phyloP scores from a whole-genome alignment of 2,329 filamentous ascomycete species.

The Tolypocladium paradoxum region DNA sequence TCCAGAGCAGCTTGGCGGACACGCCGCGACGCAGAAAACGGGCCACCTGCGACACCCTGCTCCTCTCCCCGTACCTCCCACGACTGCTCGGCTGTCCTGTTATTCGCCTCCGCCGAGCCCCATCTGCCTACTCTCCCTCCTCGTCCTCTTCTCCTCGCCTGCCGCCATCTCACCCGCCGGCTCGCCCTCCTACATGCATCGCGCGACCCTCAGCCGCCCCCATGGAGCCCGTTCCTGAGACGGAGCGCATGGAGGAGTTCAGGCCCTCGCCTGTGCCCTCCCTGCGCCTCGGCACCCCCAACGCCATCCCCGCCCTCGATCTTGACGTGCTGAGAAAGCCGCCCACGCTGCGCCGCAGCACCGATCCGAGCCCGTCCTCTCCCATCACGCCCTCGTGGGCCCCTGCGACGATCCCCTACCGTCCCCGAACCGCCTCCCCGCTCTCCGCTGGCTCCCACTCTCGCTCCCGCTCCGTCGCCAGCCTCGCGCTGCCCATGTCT shows the following conservation, averaged over 20 bases:
- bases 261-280: conserved; percentile 45
- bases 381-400: conserved; percentile 41
- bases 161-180: background rate
- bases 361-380: conserved; percentile 44
- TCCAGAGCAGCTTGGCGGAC: background rate
- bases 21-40: background rate
- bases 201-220: conserved; percentile 9
- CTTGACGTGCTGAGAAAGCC: conserved; percentile 38
- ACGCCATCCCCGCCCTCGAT: conserved; percentile 25
- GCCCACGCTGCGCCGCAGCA: conserved; percentile 43
- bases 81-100: background rate
- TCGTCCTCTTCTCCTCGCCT: background rate
- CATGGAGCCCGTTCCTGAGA: conserved; percentile 61
- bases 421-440: conserved; percentile 52
- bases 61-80: background rate
- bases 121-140: background rate
- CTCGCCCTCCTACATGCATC: conserved; percentile 1
- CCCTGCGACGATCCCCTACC: conserved; percentile 38
- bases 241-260: conserved; percentile 58
- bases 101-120: background rate
- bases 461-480: conserved; percentile 47
- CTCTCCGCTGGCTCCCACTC: conserved; percentile 41
- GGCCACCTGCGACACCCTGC: background rate
- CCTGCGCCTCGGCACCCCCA: conserved; percentile 34
- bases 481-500: conserved; percentile 45